Percentiles rank a stretch among this genome's conserved stretches.
phyloP scores from a whole-genome alignment of 1,139 yeast genomes.

The Sugiyamaella novakii region DNA sequence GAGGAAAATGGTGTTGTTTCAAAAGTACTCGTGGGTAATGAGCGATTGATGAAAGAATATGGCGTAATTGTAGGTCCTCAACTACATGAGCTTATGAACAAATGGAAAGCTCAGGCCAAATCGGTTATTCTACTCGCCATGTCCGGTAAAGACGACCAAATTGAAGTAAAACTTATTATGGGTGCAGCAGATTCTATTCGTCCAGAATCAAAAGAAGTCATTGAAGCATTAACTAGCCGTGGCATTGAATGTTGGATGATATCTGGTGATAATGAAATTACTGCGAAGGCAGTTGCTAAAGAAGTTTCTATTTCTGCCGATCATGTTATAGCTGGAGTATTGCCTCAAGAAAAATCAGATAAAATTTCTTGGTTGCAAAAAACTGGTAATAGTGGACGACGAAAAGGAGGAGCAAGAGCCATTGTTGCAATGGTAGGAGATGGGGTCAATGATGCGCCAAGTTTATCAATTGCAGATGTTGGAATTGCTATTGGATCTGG shows the following conservation, averaged over 20 bases:
- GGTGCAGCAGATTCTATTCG: conserved; percentile 69
- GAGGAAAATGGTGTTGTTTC: conserved; percentile 17
- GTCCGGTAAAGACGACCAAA: conserved; percentile 41
- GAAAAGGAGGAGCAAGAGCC: conserved; percentile 35
- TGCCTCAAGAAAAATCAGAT: conserved; percentile 71
- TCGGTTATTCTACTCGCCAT: conserved; percentile 63
- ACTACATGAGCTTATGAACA: conserved; percentile 42
- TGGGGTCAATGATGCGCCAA: conserved; percentile 95
- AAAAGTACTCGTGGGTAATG: conserved; percentile 65
- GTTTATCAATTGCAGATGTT: conserved; percentile 79
- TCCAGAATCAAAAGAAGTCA: conserved; percentile 59
- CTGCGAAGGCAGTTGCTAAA: conserved; percentile 68
- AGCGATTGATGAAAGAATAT: conserved; percentile 53
- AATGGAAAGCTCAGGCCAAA: conserved; percentile 66
- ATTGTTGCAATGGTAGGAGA: conserved; percentile 78
- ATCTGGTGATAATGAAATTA: conserved; percentile 65
- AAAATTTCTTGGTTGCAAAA: conserved; percentile 58
- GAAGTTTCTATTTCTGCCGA: conserved; percentile 59
- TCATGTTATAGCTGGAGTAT: conserved; percentile 69
- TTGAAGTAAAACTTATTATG: conserved; percentile 50
- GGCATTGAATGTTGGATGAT: conserved; percentile 71
- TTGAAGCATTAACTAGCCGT: conserved; percentile 48
- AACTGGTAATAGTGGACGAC: conserved; percentile 33
- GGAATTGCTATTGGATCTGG: conserved; percentile 94
- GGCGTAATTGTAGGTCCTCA: conserved; percentile 41